These are phyloP conservation scores for Auricularia cornea DNA, from an alignment of 768 basidiomycete species.

Conservation along the genomic window DNA sequence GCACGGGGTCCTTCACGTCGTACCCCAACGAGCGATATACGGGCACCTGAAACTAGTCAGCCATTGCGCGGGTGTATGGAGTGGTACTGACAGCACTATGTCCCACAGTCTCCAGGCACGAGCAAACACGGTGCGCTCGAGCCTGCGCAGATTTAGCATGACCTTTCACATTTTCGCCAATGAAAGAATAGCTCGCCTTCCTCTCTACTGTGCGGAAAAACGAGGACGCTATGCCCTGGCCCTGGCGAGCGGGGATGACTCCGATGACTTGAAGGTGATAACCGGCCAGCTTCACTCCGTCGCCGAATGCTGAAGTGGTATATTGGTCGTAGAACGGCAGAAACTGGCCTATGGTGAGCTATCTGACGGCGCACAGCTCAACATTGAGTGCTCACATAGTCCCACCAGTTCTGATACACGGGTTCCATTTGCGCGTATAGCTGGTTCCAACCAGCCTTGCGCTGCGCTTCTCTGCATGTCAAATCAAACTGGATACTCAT, in stretches of 20 bases:
- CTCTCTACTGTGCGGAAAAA: not conserved
- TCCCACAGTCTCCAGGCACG: not conserved
- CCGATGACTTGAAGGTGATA: constrained; percentile 5
- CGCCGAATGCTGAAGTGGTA: not conserved
- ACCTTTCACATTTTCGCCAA: not conserved
- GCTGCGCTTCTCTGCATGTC: constrained; percentile 1
- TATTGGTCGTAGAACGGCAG: constrained; percentile 2
- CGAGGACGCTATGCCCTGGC: not conserved
- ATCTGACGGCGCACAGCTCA: not conserved
- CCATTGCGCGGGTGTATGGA: too few species aligned
- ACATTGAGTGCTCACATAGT: not conserved
- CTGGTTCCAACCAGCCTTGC: not conserved
- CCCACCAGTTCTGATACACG: not conserved
- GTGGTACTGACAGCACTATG: not conserved
- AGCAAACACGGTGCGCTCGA: not conserved
- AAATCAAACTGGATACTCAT: not conserved
- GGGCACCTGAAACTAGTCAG: not conserved
- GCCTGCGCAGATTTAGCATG: not conserved
- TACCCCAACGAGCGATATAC: not conserved
- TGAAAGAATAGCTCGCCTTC: constrained; percentile 1
- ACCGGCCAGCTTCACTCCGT: constrained; percentile 4
- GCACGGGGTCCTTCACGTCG: not conserved
- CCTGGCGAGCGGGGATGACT: not conserved
- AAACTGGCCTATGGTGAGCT: not conserved
- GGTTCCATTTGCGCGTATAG: not conserved